These are phyloP conservation scores for Colletotrichum euphorbiae DNA, from an alignment of 2,329 filamentous ascomycete genomes.

Conservation along the genomic window DNA sequence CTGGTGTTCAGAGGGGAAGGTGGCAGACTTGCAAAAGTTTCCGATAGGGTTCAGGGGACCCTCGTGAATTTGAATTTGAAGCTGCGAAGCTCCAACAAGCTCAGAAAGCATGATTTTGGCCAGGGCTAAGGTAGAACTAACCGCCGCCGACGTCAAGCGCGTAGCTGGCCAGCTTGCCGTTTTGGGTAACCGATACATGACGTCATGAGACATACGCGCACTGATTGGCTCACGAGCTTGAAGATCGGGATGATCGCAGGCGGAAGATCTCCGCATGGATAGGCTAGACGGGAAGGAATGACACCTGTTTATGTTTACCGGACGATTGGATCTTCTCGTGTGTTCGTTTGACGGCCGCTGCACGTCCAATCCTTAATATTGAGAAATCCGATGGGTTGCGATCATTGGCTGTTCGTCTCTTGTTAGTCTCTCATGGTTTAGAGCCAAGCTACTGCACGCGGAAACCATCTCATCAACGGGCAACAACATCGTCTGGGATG, in stretches of 20 bases:
- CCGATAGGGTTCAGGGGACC: not conserved
- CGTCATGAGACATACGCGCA: slow-evolving; percentile 24
- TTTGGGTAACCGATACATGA: slow-evolving; percentile 24
- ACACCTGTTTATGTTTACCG: slow-evolving; percentile 21
- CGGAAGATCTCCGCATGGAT: slow-evolving; percentile 34
- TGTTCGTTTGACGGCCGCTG: slow-evolving; percentile 1
- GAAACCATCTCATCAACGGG: slow-evolving; percentile 3
- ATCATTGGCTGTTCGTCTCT: slow-evolving; percentile 10
- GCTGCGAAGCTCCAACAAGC: not conserved
- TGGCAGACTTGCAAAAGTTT: not conserved
- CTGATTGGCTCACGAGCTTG: slow-evolving; percentile 11
- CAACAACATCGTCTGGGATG: not conserved
- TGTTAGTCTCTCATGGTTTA: not conserved
- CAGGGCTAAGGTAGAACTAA: not conserved
- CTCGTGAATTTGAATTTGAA: slow-evolving; percentile 11
- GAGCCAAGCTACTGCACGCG: not conserved
- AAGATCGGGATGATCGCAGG: slow-evolving; percentile 16
- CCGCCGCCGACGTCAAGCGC: slow-evolving; percentile 40
- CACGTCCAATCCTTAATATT: slow-evolving; percentile 6
- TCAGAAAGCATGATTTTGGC: slow-evolving; percentile 12
- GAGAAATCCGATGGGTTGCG: not conserved
- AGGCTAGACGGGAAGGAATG: slow-evolving; percentile 6
- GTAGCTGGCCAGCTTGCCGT: slow-evolving; percentile 21
- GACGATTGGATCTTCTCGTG: slow-evolving; percentile 12
- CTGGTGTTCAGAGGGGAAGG: not conserved